Evolutionary conservation across 2,329 filamentous ascomycete genomes (phyloP).

Genomic region (Fusarium sulawesiense): DNA sequence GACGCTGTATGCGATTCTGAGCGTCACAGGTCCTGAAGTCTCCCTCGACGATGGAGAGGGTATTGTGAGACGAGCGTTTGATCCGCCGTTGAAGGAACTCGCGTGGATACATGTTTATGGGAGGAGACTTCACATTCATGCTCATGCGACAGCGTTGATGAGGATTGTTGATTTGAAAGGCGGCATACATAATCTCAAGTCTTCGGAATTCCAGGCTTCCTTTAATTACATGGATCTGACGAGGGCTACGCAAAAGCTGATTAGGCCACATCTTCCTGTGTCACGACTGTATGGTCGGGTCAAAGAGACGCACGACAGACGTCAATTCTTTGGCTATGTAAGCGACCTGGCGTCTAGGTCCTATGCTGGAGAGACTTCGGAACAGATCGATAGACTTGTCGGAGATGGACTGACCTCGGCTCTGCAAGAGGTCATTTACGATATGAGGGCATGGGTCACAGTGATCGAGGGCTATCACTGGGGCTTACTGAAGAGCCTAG

Average conservation of each 20-base stretch:
- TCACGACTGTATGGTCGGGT: neutral
- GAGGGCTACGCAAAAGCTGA: neutral
- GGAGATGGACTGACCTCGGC: neutral
- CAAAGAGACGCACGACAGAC: neutral
- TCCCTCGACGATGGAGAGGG: neutral
- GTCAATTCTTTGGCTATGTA: neutral
- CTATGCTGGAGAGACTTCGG: fast-evolving
- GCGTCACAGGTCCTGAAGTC: slow-evolving; percentile 4
- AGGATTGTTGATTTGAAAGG: slow-evolving; percentile 7
- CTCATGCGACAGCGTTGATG: slow-evolving; percentile 1
- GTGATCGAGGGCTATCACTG: neutral
- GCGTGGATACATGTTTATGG: slow-evolving; percentile 21
- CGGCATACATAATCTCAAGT: neutral
- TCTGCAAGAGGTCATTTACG: neutral
- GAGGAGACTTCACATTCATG: neutral
- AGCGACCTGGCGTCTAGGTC: fast-evolving
- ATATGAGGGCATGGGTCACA: neutral
- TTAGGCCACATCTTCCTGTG: neutral
- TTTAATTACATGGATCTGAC: slow-evolving; percentile 22
- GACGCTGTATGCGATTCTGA: slow-evolving; percentile 14
- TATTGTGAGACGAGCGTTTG: neutral
- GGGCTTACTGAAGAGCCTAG: neutral
- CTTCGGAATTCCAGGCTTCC: neutral
- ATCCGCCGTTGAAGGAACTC: slow-evolving; percentile 1
- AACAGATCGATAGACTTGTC: neutral